Evolutionary conservation across 2,329 filamentous ascomycete species (phyloP).

Genomic region (Arthrobotrys sphaeroides): DNA sequence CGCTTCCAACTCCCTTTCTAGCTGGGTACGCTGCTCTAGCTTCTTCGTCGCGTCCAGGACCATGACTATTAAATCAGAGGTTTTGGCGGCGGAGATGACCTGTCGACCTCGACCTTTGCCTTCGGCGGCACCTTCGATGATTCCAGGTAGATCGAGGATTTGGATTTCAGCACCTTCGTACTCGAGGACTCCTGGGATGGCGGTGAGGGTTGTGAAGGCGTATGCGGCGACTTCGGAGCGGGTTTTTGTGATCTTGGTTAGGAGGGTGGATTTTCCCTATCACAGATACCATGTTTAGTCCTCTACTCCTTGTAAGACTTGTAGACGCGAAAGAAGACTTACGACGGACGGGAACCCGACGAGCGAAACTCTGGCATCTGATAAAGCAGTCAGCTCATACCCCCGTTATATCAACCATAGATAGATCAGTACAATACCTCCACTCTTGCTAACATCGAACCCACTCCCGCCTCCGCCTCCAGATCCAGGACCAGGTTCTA

Average conservation of each 20-base stretch:
- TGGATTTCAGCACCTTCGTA: slow-evolving; percentile 99
- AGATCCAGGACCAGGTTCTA: slow-evolving; percentile 84
- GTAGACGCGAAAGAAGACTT: not conserved
- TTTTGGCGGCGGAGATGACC: slow-evolving; percentile 98
- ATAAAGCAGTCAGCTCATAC: not conserved
- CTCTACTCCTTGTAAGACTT: not conserved
- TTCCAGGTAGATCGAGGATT: slow-evolving; percentile 94
- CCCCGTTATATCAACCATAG: not conserved
- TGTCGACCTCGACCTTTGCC: slow-evolving; percentile 95
- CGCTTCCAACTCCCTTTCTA: slow-evolving; percentile 92
- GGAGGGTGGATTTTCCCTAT: slow-evolving; percentile 86
- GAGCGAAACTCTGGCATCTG: slow-evolving; percentile 90
- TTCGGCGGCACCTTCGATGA: slow-evolving; percentile 95
- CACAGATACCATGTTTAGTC: not conserved
- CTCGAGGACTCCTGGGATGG: slow-evolving; percentile 95
- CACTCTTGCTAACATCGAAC: slow-evolving; percentile 94
- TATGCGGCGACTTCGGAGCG: slow-evolving; percentile 96
- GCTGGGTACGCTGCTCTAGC: slow-evolving; percentile 85
- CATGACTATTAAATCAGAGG: slow-evolving; percentile 96
- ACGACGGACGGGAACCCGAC: slow-evolving; percentile 98
- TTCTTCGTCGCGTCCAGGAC: slow-evolving; percentile 95
- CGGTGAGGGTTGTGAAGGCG: slow-evolving; percentile 95
- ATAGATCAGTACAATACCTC: slow-evolving; percentile 60
- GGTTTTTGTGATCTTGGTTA: slow-evolving; percentile 99
- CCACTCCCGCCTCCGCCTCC: slow-evolving; percentile 79